Conservation (phyloP, 176 grass and related monocot species). For the Pharus latifolius region DNA sequence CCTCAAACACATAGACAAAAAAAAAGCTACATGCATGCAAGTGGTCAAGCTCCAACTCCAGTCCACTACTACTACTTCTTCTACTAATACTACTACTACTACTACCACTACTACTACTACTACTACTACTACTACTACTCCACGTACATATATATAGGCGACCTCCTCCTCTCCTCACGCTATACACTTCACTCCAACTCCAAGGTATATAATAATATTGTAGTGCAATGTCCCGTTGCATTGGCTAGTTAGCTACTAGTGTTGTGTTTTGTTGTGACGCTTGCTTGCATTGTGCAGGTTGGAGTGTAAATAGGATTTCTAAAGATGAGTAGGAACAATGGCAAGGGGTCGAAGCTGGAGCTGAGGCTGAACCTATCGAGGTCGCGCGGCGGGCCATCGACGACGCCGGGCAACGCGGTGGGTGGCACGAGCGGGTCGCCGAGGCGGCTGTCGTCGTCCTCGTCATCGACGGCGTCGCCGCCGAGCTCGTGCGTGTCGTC, state of each 20-base stretch:
- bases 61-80: too few species aligned
- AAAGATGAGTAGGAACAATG: constrained; percentile 80
- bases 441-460: constrained; percentile 38
- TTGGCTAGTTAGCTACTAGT: background rate
- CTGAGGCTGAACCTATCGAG: constrained; percentile 46
- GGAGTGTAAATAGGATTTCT: background rate
- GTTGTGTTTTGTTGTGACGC: background rate
- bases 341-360: constrained; percentile 67
- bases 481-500: constrained; percentile 94
- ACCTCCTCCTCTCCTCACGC: too few species aligned
- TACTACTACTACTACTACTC: too few species aligned
- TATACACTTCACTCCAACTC: background rate
- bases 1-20: constrained; percentile 33
- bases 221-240: background rate
- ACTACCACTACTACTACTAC: too few species aligned
- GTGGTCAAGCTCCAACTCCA: background rate
- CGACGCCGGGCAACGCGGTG: background rate
- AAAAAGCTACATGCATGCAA: constrained; percentile 20
- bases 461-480: constrained; percentile 46
- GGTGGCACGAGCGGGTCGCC: constrained; percentile 18
- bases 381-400: constrained; percentile 26
- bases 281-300: background rate
- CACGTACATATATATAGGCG: too few species aligned
- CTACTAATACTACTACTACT: too few species aligned
- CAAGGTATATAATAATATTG: constrained; percentile 7